Base-by-base conservation (phyloP, 371 early-diverging fungal species). In the Rhizopus arrhizus region DNA sequence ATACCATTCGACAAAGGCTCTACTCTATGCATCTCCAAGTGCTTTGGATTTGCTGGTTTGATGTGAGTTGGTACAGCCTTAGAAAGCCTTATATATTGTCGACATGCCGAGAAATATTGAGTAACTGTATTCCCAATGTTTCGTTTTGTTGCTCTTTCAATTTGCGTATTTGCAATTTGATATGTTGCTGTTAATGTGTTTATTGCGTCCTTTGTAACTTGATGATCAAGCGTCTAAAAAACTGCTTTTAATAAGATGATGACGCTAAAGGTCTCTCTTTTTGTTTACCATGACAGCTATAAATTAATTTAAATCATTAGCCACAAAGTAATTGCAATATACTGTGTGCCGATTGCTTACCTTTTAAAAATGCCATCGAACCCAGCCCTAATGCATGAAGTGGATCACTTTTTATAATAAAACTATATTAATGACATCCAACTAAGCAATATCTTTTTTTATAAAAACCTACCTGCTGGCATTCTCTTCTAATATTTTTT, bases 361-460 rank as follows among this genome's bases (percentile, higher is more conserved):
- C 78, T 76, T 79, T 82, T 33, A 82, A 53, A 58, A 78, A 79
- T 8, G 68, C 71, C 76, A 82, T 80, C 12, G 65, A 76, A n/a
- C 83, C 75, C 8, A 78, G 55, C 3, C 75, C 75, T 3, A 80
- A 55, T 12, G 80, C 80, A 64, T 74, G 66, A 9, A 80, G 53
- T 13, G 83, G 83, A 58, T 82, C 75, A 15, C 67, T 76, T 22
- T 22, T 22, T 22, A 22, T 22, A 22, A 22, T 22, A 22, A 22
- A 22, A 2, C 22, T 22, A 22, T 22, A 22, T 22, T 22, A 22
- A 22, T n/a, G 28, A n/a, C 15, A 54, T 6, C 0, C n/a, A 28
- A 11, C 33, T 8, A 16, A 12, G 8, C 13, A 34, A 9, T 28
- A 7, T 32, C 13, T 29, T 29, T 50, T 29, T 2, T 22, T 16